Evolutionary conservation across 257 asterid genomes (phyloP), one percentile per base, ranked within the genome.

Genomic region (Leonotis leonurus): DNA sequence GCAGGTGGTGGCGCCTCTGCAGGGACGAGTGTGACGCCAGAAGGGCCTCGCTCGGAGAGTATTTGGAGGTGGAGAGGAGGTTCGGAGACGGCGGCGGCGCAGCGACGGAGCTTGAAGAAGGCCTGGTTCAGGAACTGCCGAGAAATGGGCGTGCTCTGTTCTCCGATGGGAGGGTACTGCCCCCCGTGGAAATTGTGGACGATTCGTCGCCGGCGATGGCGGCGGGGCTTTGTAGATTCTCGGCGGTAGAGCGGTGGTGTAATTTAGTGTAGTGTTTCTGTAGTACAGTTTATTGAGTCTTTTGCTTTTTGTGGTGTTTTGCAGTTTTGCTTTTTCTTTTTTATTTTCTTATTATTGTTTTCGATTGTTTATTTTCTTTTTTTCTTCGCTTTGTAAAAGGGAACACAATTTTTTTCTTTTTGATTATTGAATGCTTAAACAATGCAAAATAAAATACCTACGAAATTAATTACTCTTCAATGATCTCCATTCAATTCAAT

Each of bases 1-100:
- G 95, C 67, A 78, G 90, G 69, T 89, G 99, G 99, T 89, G 96
- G 97, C 80, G 81, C 67, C 73, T 89, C 5, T 89, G 97, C 74
- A 71, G 88, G 65, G 97, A 83, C 45, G 93, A 86, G 1, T 70
- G 69, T 0, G 92, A 81, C 6, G 68, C 84, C 26, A 56, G 79
- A 50, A 77, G 95, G 56, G 87, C 97, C 4, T 92, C 99, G 0
- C 74, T 92, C 0, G 95, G 95, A 20, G 95, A 92, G 55, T 92
- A 73, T 71, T 66, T 92, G 75, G 99, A 81, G 75, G 96, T 85
- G 36, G 99, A 92, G 73, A 66, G 99, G 77, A 80, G 96, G 61
- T 86, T 82, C n/a, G 90, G 87, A 0, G 88, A 81, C 68, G 83
- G 80, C 30, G 73, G 71, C 3, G 65, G 60, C 21, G 13, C 77